These are phyloP conservation scores for Syncephalastrum contaminatum DNA, from an alignment of 371 early-diverging fungal genomes.

Conservation along the genomic window DNA sequence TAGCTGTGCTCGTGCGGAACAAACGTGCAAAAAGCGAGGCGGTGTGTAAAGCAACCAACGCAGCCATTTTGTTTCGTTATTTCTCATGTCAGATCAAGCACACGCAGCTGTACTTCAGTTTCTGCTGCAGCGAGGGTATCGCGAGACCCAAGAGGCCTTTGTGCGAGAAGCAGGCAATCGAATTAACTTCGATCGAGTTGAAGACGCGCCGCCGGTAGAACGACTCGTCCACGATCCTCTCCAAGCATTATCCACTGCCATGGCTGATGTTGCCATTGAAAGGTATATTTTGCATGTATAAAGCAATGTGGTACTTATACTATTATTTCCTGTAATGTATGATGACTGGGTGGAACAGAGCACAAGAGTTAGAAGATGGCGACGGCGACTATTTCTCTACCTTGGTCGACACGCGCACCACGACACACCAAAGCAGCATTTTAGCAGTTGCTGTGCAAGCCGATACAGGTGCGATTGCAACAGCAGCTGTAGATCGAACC, in stretches of 20 bases:
- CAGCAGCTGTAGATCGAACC: conserved; percentile 66
- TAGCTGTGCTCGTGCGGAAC: no score
- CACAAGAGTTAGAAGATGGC: conserved; percentile 18
- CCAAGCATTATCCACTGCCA: no score
- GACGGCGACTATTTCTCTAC: conserved; percentile 32
- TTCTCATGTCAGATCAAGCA: conserved; percentile 5
- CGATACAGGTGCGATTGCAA: conserved; percentile 41
- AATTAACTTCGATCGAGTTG: conserved; percentile 10
- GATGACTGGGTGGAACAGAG: conserved; percentile 1
- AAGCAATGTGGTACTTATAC: no score
- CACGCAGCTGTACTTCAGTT: conserved; percentile 19
- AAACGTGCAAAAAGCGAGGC: no score
- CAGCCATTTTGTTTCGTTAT: no score
- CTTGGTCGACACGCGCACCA: conserved; percentile 16
- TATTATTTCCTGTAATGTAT: not conserved
- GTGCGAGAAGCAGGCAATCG: conserved; percentile 16
- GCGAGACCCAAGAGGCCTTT: conserved; percentile 18
- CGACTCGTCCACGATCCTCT: conserved; percentile 2
- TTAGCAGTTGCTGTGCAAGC: conserved; percentile 42
- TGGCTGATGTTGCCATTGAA: no score
- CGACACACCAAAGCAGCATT: conserved; percentile 56
- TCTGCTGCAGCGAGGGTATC: conserved; percentile 15
- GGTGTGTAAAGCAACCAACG: no score
- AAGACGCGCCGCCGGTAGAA: conserved; percentile 14
- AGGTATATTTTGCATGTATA: no score